A percentile compares a stretch with the other conserved stretches of the same genome.
These are phyloP conservation scores for Hypoxylon sp. DNA, from an alignment of 2,329 filamentous ascomycete genomes.

Conservation along the genomic window DNA sequence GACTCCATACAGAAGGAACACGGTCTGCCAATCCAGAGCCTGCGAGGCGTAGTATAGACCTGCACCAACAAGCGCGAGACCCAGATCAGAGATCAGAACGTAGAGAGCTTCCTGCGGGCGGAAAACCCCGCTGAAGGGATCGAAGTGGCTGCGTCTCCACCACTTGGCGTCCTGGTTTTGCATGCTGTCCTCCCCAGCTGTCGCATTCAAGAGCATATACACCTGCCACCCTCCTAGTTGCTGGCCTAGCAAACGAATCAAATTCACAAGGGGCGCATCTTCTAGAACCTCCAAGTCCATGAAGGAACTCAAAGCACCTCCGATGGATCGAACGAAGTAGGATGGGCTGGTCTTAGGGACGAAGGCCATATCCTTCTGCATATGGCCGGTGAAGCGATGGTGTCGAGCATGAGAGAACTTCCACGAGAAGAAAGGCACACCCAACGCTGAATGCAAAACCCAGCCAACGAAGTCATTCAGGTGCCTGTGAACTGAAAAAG, in stretches of 20 bases:
- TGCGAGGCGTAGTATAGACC: conserved; percentile 67
- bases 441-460: conserved; percentile 74
- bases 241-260: conserved; percentile 70
- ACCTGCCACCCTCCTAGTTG: conserved; percentile 76
- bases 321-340: conserved; percentile 49
- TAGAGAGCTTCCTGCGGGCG: conserved; percentile 68
- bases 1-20: conserved; percentile 71
- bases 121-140: conserved; percentile 73
- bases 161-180: conserved; percentile 61
- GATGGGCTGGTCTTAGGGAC: conserved; percentile 66
- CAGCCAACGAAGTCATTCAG: conserved; percentile 76
- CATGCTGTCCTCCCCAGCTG: conserved; percentile 63
- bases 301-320: conserved; percentile 55
- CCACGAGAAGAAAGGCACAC: conserved; percentile 82
- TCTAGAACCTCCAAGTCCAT: conserved; percentile 70
- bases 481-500: conserved; percentile 70
- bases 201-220: conserved; percentile 74
- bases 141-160: conserved; percentile 70
- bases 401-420: conserved; percentile 79
- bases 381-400: conserved; percentile 77
- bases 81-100: conserved; percentile 73
- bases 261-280: conserved; percentile 72
- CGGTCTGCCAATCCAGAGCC: conserved; percentile 69
- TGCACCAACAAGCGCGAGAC: conserved; percentile 66
- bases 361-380: conserved; percentile 77